A percentile compares a stretch with the other conserved stretches of the same genome.
Evolutionary conservation across 2,329 filamentous ascomycete genomes (phyloP).

Genomic region (Raffaelea arxii): DNA sequence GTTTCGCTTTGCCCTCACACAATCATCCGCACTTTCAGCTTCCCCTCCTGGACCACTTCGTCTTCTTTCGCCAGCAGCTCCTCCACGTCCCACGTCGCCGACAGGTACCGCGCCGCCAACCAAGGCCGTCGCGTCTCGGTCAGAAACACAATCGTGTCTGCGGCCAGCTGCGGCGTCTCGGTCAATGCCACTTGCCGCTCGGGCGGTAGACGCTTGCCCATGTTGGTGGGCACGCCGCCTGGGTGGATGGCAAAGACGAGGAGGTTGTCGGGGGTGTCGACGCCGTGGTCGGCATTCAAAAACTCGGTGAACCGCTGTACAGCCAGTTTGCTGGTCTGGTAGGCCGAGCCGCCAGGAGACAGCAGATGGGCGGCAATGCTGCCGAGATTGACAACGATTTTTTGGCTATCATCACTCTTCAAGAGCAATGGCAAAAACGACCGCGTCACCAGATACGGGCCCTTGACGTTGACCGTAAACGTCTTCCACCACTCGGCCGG

Average conservation of each 20-base stretch:
- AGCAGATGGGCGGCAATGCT: constrained; percentile 28
- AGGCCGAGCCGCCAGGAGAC: constrained; percentile 27
- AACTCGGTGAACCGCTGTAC: constrained; percentile 34
- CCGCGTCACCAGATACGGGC: constrained; percentile 32
- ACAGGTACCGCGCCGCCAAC: constrained; percentile 15
- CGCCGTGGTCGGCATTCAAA: constrained; percentile 29
- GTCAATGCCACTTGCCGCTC: constrained; percentile 9
- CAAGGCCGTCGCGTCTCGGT: constrained; percentile 12
- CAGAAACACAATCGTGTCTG: constrained; percentile 16
- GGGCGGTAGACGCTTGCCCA: constrained; percentile 25
- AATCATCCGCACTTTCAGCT: constrained; percentile 14
- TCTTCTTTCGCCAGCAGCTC: constrained; percentile 13
- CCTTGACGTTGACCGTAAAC: constrained; percentile 41
- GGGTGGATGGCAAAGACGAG: constrained; percentile 34
- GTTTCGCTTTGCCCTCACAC: too few relatives aligned
- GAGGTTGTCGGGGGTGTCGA: too few relatives aligned
- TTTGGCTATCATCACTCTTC: constrained; percentile 16
- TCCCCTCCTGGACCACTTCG: constrained; percentile 12
- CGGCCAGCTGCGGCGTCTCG: constrained; percentile 14
- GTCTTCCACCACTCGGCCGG: constrained; percentile 34
- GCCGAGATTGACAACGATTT: constrained; percentile 30
- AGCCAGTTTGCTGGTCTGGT: constrained; percentile 36
- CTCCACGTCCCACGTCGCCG: constrained; percentile 15
- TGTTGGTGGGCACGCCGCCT: constrained; percentile 33
- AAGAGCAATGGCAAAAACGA: constrained; percentile 39